These are phyloP conservation scores for Populus davidiana DNA, from an alignment of 345 rosid genomes.

Conservation along the genomic window DNA sequence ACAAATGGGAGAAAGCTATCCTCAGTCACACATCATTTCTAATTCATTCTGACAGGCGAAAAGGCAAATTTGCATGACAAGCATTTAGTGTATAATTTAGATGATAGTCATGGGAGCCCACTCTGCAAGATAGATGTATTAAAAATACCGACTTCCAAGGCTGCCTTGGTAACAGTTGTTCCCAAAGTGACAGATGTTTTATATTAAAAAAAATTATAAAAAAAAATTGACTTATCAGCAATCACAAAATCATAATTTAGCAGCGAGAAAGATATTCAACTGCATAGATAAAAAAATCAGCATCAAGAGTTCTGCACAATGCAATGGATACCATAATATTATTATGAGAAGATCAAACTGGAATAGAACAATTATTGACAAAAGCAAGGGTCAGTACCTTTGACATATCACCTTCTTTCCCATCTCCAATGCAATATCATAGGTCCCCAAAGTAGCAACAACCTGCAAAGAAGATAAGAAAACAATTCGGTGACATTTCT, in stretches of 20 bases:
- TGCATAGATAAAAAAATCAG: neutral
- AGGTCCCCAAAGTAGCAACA: slow-evolving; percentile 82
- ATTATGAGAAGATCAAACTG: neutral
- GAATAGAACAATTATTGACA: neutral
- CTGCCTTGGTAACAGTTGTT: neutral
- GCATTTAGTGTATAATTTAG: neutral
- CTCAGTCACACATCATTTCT: neutral
- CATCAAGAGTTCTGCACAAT: neutral
- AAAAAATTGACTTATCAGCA: neutral
- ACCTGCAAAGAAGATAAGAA: slow-evolving; percentile 42
- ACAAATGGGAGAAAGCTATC: neutral
- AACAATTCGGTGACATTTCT: neutral
- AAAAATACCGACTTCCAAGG: neutral
- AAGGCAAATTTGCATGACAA: neutral
- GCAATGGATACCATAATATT: neutral
- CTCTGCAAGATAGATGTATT: neutral
- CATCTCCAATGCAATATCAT: slow-evolving; percentile 79
- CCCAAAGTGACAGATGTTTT: neutral
- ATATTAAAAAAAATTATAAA: no score
- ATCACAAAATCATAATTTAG: neutral
- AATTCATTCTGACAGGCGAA: neutral
- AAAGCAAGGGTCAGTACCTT: slow-evolving; percentile 42
- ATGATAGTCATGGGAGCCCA: neutral
- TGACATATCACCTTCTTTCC: slow-evolving; percentile 92
- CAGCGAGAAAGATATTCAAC: neutral